Evolutionary conservation across 495 filamentous ascomycete genomes (phyloP).

Genomic region (Penicillium cinerascens): DNA sequence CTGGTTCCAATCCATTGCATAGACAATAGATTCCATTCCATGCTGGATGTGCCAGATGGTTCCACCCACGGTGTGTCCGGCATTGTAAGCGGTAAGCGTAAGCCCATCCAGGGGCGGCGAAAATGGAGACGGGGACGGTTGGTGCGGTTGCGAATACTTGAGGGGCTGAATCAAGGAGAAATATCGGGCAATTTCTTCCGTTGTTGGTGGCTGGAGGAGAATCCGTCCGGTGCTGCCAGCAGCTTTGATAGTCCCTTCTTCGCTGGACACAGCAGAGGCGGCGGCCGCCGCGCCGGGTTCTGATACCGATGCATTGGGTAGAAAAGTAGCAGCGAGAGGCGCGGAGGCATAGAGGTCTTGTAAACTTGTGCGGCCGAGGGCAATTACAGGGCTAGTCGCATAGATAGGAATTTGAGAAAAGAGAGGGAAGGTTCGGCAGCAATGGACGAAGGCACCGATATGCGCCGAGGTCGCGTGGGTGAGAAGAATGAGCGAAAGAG

Average conservation of each 20-base stretch:
- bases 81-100: constrained; percentile 93
- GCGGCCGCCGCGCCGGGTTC: constrained; percentile 57
- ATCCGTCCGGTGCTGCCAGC: constrained; percentile 45
- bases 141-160: constrained; percentile 95
- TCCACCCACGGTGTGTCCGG: constrained; percentile 91
- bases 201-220: constrained; percentile 73
- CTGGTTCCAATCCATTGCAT: constrained; percentile 98
- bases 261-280: constrained; percentile 29
- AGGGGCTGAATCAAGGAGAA: constrained; percentile 90
- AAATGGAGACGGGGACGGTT: constrained; percentile 78
- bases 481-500: constrained; percentile 88
- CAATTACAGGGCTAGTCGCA: constrained; percentile 88
- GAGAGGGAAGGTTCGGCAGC: constrained; percentile 90
- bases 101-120: constrained; percentile 88
- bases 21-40: constrained; percentile 93
- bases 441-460: constrained; percentile 91
- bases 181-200: constrained; percentile 85
- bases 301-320: constrained; percentile 63
- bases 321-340: constrained; percentile 77
- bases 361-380: constrained; percentile 82
- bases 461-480: constrained; percentile 90
- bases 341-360: constrained; percentile 92
- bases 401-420: constrained; percentile 96
- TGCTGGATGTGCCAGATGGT: constrained; percentile 99
- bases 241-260: constrained; percentile 20